These are phyloP conservation scores for Solanum gandarillasii DNA, from an alignment of 257 asterid species.

Conservation along the genomic window DNA sequence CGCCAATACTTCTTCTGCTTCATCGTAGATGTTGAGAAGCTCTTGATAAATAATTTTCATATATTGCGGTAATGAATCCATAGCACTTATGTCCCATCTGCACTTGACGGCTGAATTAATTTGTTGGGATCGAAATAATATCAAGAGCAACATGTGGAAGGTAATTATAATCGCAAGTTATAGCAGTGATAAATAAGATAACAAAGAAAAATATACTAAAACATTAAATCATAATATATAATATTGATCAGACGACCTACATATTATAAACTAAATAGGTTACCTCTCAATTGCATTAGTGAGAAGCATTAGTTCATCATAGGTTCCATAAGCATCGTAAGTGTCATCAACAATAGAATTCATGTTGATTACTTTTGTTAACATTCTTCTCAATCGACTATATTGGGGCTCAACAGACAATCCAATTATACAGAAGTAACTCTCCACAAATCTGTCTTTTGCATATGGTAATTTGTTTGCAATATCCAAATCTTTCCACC, in stretches of 20 bases:
- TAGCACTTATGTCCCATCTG: neutral
- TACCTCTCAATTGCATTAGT: neutral
- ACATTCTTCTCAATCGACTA: neutral
- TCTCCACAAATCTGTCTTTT: conserved; percentile 24
- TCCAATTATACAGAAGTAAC: conserved; percentile 19
- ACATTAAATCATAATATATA: no score
- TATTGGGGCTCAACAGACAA: conserved; percentile 22
- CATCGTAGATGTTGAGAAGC: neutral
- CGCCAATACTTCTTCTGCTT: neutral
- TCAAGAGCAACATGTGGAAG: neutral
- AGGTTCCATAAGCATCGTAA: neutral
- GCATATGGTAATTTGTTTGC: conserved; percentile 5
- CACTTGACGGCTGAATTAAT: neutral
- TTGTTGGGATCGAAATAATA: neutral
- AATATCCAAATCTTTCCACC: conserved; percentile 26
- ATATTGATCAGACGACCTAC: neutral
- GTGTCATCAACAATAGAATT: neutral
- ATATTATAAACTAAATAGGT: neutral
- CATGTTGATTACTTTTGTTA: conserved; percentile 6
- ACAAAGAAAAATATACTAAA: neutral
- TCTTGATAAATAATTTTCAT: neutral
- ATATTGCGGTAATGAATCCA: neutral
- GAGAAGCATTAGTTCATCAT: neutral
- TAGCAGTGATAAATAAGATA: no score
- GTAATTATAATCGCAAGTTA: neutral